Base-by-base conservation (phyloP, 176 grass and related monocot genomes). In the Aegilops speltoides region DNA sequence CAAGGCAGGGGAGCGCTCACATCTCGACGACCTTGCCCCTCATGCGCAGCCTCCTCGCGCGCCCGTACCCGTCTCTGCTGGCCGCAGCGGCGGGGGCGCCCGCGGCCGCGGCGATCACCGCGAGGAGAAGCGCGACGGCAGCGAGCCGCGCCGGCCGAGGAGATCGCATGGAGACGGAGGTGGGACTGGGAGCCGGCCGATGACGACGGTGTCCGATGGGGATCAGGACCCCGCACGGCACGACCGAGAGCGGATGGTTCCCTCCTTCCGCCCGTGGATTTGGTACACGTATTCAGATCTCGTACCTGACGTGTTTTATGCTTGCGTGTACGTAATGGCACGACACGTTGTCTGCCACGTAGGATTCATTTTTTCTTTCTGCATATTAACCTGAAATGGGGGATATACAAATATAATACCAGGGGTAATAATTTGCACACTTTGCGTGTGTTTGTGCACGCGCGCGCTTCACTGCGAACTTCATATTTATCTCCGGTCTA, bases 11-110 rank as follows among this genome's bases (percentile, higher is more conserved):
- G 41, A 32, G 48, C 60, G 90, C 96, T 95, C 85, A 98, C 96
- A 98, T 98, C 59, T 94, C 80, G 26, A 88, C 80, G 74, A 96
- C 96, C 92, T 96, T 96, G 65, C 88, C 92, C 83, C 89, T 87
- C 96, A 98, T 94, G 33, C 45, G 48, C 69, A 79, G 23, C 93
- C 86, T 94, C 88, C 89, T 94, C 37, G 82, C 75, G 59, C 60
- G 79, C 54, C 93, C 84, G 41, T 95, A 98, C 46, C 88, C 91
- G 78, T 82, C 72, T 60, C 64, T 80, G 8, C 46, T 31, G 50
- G 50, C 50, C 16, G 16, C 50, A 16, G 50, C 50, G 16, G 50
- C 50, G 36, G 56, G 0, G 68, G 67, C 32, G 59, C 7, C 41
- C 2, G 70, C 79, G 8, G 48, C 64, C 16, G 12, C 33, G 37